These are phyloP conservation scores for Paramyrothecium roridum DNA, from an alignment of 2,329 filamentous ascomycete species.

Conservation along the genomic window DNA sequence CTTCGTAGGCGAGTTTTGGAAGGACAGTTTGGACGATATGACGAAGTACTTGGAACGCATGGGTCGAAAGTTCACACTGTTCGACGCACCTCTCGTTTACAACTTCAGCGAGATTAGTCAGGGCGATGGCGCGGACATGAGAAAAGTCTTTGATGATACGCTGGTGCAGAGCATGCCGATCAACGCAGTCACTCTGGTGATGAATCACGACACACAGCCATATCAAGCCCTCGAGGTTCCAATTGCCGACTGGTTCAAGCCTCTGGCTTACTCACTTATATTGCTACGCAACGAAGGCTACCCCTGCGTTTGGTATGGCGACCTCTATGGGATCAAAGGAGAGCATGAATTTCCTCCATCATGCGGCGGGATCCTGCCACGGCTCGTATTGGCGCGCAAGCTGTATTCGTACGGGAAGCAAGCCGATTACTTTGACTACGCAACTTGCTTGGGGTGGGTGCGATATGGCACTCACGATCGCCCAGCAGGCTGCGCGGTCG, in stretches of 20 bases:
- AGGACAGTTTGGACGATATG: constrained; percentile 32
- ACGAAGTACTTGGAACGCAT: constrained; percentile 33
- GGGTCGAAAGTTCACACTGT: constrained; percentile 57
- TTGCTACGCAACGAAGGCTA: constrained; percentile 61
- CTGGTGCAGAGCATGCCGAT: constrained; percentile 43
- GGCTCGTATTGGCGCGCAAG: constrained; percentile 59
- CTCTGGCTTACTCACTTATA: constrained; percentile 69
- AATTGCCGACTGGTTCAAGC: constrained; percentile 66
- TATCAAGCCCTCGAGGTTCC: constrained; percentile 45
- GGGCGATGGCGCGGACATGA: constrained; percentile 54
- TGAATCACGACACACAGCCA: constrained; percentile 66
- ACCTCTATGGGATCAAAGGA: constrained; percentile 60
- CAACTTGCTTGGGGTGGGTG: constrained; percentile 62
- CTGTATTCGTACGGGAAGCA: constrained; percentile 66
- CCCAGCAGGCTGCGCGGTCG: constrained; percentile 49
- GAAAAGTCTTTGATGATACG: constrained; percentile 60
- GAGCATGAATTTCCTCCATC: constrained; percentile 46
- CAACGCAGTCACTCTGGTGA: constrained; percentile 56
- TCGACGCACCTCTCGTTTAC: constrained; percentile 67
- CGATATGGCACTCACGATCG: constrained; percentile 43
- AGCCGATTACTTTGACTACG: constrained; percentile 58
- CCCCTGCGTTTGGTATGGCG: constrained; percentile 69
- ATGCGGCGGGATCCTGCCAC: constrained; percentile 52
- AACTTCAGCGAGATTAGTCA: constrained; percentile 62
- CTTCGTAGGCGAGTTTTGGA: constrained; percentile 36